Conservation (phyloP, 768 basidiomycete species). For the Calocybe indica region DNA sequence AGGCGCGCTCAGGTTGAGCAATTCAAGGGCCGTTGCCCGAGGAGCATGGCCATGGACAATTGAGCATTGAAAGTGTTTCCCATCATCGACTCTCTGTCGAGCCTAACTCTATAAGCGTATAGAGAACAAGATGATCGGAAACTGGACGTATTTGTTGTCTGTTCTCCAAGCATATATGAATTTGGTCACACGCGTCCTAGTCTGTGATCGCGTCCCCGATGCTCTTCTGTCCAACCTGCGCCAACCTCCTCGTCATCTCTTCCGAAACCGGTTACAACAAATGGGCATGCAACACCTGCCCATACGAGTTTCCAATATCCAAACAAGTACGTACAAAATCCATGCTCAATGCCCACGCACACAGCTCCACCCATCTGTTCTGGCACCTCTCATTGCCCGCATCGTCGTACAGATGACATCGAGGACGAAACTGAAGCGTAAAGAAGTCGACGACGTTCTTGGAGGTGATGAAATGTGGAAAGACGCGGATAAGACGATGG, state of each 20-base stretch:
- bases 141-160: too few relatives aligned
- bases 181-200: neutral
- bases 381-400: neutral
- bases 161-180: too few relatives aligned
- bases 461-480: conserved; percentile 94
- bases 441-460: conserved; percentile 91
- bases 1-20: too few relatives aligned
- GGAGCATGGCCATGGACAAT: too few relatives aligned
- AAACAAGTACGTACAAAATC: conserved; percentile 56
- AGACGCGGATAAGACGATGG: conserved; percentile 83
- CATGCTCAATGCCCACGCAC: neutral
- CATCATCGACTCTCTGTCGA: too few relatives aligned
- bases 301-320: conserved; percentile 91
- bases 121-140: too few relatives aligned
- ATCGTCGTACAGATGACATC: conserved; percentile 74
- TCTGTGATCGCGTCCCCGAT: conserved; percentile 32
- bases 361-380: neutral
- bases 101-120: too few relatives aligned
- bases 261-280: conserved; percentile 79
- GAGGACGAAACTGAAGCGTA: conserved; percentile 78
- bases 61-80: too few relatives aligned
- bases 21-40: too few relatives aligned
- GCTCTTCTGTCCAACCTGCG: conserved; percentile 94
- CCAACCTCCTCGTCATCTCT: conserved; percentile 79
- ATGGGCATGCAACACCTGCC: conserved; percentile 91